A percentile compares a stretch with the other conserved stretches of the same genome.
Evolutionary conservation across 1,284 basidiomycete genomes (phyloP).

Genomic region (Agaricales sp.): DNA sequence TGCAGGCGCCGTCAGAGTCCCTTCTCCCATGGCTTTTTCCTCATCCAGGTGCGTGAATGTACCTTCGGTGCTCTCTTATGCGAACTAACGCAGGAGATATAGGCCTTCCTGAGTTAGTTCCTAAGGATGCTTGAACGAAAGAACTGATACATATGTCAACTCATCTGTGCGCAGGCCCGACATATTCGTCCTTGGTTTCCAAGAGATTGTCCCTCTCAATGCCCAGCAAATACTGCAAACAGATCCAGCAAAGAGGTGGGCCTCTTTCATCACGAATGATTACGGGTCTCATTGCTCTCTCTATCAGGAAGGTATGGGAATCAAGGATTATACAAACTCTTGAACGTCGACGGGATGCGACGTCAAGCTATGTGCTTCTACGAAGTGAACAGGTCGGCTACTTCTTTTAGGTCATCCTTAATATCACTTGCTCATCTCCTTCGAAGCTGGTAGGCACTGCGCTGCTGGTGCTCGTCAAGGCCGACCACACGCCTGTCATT

Average conservation of each 20-base stretch:
- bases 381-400: conserved; percentile 78
- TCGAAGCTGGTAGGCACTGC: conserved; percentile 88
- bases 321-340: conserved; percentile 73
- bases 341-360: conserved; percentile 54
- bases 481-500: conserved; percentile 67
- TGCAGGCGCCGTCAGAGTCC: conserved; percentile 70
- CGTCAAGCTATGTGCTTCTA: conserved; percentile 73
- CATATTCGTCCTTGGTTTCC: conserved; percentile 88
- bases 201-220: conserved; percentile 95
- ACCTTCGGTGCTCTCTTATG: conserved; percentile 6
- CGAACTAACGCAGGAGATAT: too few species aligned
- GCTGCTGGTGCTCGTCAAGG: conserved; percentile 77
- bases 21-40: conserved; percentile 90
- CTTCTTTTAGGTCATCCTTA: neutral
- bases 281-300: conserved; percentile 4
- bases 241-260: conserved; percentile 85
- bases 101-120: conserved; percentile 22
- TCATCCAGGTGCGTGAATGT: conserved; percentile 9
- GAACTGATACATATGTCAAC: too few species aligned
- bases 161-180: conserved; percentile 52
- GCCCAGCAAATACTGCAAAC: conserved; percentile 96
- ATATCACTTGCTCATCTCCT: conserved; percentile 5
- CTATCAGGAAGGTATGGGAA: conserved; percentile 77
- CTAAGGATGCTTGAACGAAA: too few species aligned
- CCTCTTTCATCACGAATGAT: too few species aligned